A percentile compares a stretch with the other conserved stretches of the same genome.
These are phyloP conservation scores for Cystofilobasidium macerans DNA, from an alignment of 768 basidiomycete genomes.

Conservation along the genomic window DNA sequence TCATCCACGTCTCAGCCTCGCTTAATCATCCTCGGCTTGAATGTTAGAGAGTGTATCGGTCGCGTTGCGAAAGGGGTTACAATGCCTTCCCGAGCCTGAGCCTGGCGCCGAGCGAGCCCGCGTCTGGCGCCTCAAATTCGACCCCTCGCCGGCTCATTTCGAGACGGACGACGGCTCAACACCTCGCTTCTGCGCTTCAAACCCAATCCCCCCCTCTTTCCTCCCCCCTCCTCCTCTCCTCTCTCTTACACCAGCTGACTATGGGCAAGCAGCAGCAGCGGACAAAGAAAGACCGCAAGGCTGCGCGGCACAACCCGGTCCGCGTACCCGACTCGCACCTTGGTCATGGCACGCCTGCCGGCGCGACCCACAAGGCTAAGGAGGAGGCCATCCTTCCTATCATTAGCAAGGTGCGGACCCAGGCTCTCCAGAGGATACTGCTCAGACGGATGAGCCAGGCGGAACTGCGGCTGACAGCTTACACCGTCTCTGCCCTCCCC, in stretches of 20 bases:
- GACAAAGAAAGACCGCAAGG: slow-evolving; percentile 57
- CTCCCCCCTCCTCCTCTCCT: not conserved
- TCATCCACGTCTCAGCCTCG: no score
- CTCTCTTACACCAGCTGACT: not conserved
- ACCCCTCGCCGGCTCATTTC: no score
- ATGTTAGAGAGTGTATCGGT: no score
- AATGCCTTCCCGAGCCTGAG: no score
- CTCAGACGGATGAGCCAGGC: not conserved
- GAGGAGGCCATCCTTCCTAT: slow-evolving; percentile 72
- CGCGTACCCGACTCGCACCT: slow-evolving; percentile 88
- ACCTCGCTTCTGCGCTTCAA: no score
- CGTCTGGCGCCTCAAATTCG: no score
- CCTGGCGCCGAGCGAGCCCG: no score
- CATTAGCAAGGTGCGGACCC: slow-evolving; percentile 63
- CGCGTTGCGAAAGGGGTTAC: no score
- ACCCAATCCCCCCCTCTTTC: no score
- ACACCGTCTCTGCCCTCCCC: not conserved
- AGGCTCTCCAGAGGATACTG: not conserved
- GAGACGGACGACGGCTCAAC: no score
- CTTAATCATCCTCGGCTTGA: no score
- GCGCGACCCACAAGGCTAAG: slow-evolving; percentile 49
- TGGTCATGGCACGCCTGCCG: slow-evolving; percentile 62
- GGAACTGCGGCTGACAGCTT: not conserved
- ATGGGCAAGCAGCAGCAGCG: slow-evolving; percentile 75
- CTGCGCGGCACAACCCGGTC: slow-evolving; percentile 70